Conservation (phyloP, 1,139 yeast species). For the Pichia sp. region DNA sequence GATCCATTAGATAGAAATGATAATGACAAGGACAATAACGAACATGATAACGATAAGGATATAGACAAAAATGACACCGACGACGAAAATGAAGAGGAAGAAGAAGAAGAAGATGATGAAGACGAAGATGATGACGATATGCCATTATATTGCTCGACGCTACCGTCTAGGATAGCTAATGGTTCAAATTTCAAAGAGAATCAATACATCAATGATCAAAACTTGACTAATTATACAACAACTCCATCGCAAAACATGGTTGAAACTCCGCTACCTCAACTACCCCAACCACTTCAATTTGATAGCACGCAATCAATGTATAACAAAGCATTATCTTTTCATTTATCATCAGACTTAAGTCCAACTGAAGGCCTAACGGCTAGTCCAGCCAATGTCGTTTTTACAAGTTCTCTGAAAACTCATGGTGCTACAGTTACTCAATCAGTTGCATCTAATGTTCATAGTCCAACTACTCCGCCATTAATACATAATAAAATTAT, state of each 20-base stretch:
- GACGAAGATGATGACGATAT: slow-evolving; percentile 6
- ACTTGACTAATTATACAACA: not conserved
- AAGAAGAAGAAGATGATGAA: not conserved
- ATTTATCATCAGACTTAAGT: not conserved
- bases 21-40: not conserved
- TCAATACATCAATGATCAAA: not conserved
- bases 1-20: not conserved
- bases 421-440: not conserved
- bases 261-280: no score
- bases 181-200: not conserved
- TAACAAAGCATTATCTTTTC: not conserved
- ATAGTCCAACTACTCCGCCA: not conserved
- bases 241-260: not conserved
- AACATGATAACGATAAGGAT: not conserved
- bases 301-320: not conserved
- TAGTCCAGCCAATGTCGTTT: not conserved
- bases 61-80: not conserved
- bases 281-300: not conserved
- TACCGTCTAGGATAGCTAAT: not conserved
- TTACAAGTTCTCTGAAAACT: not conserved
- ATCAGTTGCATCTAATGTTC: not conserved
- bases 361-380: no score
- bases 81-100: not conserved
- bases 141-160: slow-evolving; percentile 6
- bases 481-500: slow-evolving; percentile 19